Evolutionary conservation across 352 stramenopile genomes (phyloP).

Genomic region (Pythium chondricola): DNA sequence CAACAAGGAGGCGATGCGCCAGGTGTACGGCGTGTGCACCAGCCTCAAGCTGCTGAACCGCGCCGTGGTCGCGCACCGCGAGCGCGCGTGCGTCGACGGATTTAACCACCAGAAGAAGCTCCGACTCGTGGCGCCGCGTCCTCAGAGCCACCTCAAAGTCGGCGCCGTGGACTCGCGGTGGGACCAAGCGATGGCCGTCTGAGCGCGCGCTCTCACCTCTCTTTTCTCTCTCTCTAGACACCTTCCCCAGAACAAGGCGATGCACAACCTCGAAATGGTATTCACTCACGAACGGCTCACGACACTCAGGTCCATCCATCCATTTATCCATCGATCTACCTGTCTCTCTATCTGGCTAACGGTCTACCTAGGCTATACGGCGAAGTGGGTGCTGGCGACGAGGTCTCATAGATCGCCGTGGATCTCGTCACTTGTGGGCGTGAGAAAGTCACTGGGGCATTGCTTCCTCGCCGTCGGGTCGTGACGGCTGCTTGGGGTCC

Average conservation of each 20-base stretch:
- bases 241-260: too few species aligned
- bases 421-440: too few species aligned
- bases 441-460: background rate
- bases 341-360: too few species aligned
- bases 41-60: slow-evolving; percentile 70
- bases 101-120: slow-evolving; percentile 69
- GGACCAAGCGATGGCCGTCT: slow-evolving; percentile 40
- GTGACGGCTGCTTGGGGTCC: background rate
- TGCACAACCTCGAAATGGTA: too few species aligned
- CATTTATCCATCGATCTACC: too few species aligned
- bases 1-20: slow-evolving; percentile 40
- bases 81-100: slow-evolving; percentile 41
- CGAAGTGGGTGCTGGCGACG: too few species aligned
- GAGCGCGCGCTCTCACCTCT: too few species aligned
- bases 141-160: slow-evolving; percentile 33
- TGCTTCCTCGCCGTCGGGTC: background rate
- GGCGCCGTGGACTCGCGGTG: slow-evolving; percentile 36
- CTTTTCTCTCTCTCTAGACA: too few species aligned
- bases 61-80: slow-evolving; percentile 58
- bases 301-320: too few species aligned
- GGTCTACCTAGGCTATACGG: too few species aligned
- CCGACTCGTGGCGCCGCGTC: slow-evolving; percentile 39
- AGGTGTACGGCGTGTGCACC: slow-evolving; percentile 76
- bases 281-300: too few species aligned
- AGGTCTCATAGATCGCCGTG: too few species aligned